Evolutionary conservation across 2,329 filamentous ascomycete species (phyloP), one percentile per base, ranked within the genome.

Genomic region (Apiospora hydei): DNA sequence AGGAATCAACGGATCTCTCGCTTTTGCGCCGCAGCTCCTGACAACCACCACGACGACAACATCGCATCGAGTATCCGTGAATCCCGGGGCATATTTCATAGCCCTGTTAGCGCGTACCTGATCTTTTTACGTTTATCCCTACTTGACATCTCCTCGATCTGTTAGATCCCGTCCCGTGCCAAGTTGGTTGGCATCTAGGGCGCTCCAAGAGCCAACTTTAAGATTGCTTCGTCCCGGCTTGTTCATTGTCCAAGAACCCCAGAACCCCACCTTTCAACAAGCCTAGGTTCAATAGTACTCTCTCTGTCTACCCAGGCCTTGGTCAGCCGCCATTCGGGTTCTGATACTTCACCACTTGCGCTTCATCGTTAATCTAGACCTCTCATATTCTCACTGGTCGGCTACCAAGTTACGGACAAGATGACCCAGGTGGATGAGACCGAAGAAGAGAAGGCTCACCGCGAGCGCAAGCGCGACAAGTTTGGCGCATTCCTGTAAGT

Each of bases 221-320:
- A 64, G 34, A 64, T 24, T 41, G 11, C 57, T 11, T 64, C 57
- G 38, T 38, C 57, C 57, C 30, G 34, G 30, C 14, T 64, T 64
- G 57, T 41, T 41, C 57, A 64, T 38, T 61, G 53, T 61, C 14
- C 53, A 61, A 61, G 30, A 41, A 64, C 57, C 57, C 57, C 57
- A 61, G 30, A 41, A 64, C 57, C 57, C 57, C 57, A 64, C 57
- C 34, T 24, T 41, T 18, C 30, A 64, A n/a, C 41, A 64, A 64
- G 57, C 38, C 57, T 64, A 64, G 21, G 57, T 41, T 41, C 57
- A 64, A 64, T 64, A 64, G 57, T 49, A n/a, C 21, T n/a, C n/a
- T 24, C 47, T 4, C 49, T 24, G n/a, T 4, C 49, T 18, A 34
- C 51, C 26, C 26, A 34, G 24, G 13, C 14, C 53, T 61, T 21